Evolutionary conservation across 805 yeast genomes (phyloP), one percentile per base, ranked within the genome.

Genomic region (Nadsonia fulvescens): DNA sequence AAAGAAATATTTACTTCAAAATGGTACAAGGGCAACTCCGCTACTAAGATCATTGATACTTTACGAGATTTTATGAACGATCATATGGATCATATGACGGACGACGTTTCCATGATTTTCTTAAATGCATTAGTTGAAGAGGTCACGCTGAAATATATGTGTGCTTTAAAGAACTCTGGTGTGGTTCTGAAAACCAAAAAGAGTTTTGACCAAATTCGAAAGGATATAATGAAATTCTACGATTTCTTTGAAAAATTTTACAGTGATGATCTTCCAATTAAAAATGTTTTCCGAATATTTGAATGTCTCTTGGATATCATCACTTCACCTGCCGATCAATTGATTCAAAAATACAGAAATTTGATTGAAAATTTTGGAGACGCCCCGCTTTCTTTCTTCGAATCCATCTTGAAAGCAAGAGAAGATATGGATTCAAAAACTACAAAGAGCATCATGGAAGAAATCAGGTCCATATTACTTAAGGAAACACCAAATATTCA

Each of bases 31-130:
- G 58, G 58, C 6, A 49, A 48, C 17, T 70, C 69, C 11, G 66
- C 75, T 1, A 63, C 64, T 32, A 70, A 65, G 33, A 66, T 76
- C 15, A 61, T 66, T 2, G 81, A 71, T 37, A 79, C 93, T 0
- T 54, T 77, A n/a, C 60, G 54, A 19, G 93, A 79, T 40, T 79
- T 75, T 46, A 53, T 75, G 46, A 58, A 56, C 11, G 93, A 79
- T 31, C 60, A 75, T 25, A 53, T 66, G 37, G 56, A 48, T 16
- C 56, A 56, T 17, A 49, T 68, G 55, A 61, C 66, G 31, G 53
- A 57, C n/a, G 61, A 63, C 28, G 48, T 70, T 19, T 66, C 62
- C 39, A 69, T 61, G 17, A 56, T 66, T 10, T 52, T 70, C 28
- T 41, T 63, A 5, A 75, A 67, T 26, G 62, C 61, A 27, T 46